These are phyloP conservation scores for Eremothecium coryli DNA, from an alignment of 1,139 yeast genomes.

Conservation along the genomic window DNA sequence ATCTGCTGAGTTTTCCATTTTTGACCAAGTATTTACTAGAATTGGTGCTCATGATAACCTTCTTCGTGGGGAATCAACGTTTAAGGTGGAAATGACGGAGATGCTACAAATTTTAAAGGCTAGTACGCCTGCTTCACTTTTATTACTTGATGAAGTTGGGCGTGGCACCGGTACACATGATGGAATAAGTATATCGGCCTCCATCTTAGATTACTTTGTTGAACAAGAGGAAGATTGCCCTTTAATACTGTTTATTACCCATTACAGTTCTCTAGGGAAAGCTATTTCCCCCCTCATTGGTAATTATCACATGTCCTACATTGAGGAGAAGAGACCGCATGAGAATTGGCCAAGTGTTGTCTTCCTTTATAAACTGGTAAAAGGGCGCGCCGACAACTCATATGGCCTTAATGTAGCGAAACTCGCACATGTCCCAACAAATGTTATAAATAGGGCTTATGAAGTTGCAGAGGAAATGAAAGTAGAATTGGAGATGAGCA, in stretches of 20 bases:
- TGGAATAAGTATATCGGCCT: constrained; percentile 79
- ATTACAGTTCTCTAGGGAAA: constrained; percentile 61
- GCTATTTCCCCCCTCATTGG: constrained; percentile 40
- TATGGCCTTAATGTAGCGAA: constrained; percentile 76
- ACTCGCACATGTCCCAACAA: constrained; percentile 50
- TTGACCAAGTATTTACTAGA: constrained; percentile 37
- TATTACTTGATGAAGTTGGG: constrained; percentile 45
- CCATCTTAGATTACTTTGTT: constrained; percentile 60
- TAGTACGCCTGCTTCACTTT: constrained; percentile 32
- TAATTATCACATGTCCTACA: constrained; percentile 70
- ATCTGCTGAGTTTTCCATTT: constrained; percentile 35
- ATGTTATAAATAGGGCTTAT: constrained; percentile 43
- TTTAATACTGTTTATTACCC: constrained; percentile 72
- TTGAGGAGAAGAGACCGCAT: constrained; percentile 34
- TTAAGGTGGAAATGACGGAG: constrained; percentile 43
- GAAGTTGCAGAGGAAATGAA: constrained; percentile 39
- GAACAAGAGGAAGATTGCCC: constrained; percentile 38
- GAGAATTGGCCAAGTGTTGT: constrained; percentile 37
- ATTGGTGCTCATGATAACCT: constrained; percentile 40
- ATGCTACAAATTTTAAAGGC: constrained; percentile 35
- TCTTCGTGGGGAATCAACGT: constrained; percentile 38
- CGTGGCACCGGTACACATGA: constrained; percentile 76
- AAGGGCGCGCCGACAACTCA: constrained; percentile 55
- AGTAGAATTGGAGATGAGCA: constrained; percentile 19
- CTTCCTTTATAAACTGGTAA: constrained; percentile 52